Percentiles rank a stretch among this genome's conserved stretches.
Conservation (phyloP, 2,329 filamentous ascomycete genomes). For the Pseudonectria foliicola region DNA sequence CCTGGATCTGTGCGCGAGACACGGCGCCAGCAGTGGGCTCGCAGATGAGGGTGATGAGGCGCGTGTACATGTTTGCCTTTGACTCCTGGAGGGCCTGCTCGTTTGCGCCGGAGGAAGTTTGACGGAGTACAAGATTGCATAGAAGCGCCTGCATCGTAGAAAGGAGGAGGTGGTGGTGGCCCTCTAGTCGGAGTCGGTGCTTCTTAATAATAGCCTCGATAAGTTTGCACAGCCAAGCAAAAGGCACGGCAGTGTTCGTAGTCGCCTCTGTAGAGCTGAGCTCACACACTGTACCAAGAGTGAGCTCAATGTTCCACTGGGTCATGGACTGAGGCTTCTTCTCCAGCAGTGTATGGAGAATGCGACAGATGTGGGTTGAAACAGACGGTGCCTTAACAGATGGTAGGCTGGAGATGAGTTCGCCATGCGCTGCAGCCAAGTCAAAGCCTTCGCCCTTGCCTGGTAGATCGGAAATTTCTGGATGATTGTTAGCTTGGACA, state of each 20-base stretch:
- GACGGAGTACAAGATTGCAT: conserved; percentile 38
- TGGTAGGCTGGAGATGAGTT: conserved; percentile 29
- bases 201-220: conserved; percentile 51
- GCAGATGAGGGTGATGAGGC: conserved; percentile 52
- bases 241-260: conserved; percentile 30
- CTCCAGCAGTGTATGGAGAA: conserved; percentile 41
- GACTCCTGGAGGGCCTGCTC: conserved; percentile 27
- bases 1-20: conserved; percentile 36
- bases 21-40: conserved; percentile 52
- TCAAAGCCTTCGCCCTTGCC: conserved; percentile 26
- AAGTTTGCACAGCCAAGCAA: conserved; percentile 43
- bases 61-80: conserved; percentile 45
- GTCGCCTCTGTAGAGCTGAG: conserved; percentile 22
- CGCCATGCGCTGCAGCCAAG: conserved; percentile 35
- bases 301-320: conserved; percentile 52
- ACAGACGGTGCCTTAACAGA: conserved; percentile 23
- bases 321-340: conserved; percentile 43
- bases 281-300: conserved; percentile 38
- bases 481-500: conserved; percentile 8
- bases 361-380: conserved; percentile 33
- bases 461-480: conserved; percentile 24
- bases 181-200: conserved; percentile 54
- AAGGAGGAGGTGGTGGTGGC: conserved; percentile 54
- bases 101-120: conserved; percentile 12
- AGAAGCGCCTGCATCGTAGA: conserved; percentile 50